These are phyloP conservation scores for Niebla homalea DNA, from an alignment of 495 filamentous ascomycete genomes.

Conservation along the genomic window DNA sequence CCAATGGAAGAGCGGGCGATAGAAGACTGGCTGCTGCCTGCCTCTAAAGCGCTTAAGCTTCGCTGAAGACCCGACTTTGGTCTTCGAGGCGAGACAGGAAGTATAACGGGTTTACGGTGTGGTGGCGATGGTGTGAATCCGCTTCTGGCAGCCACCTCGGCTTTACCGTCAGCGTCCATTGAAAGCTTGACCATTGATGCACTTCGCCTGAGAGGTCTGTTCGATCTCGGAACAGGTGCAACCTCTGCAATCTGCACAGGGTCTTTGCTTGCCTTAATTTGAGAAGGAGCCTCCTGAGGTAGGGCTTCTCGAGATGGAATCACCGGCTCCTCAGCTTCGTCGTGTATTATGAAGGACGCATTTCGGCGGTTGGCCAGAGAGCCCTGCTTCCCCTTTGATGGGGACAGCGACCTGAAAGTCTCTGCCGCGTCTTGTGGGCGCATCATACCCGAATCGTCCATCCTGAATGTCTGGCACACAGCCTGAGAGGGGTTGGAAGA, in stretches of 20 bases:
- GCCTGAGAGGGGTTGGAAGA: not conserved
- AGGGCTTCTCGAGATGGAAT: no score
- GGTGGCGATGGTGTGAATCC: constrained; percentile 61
- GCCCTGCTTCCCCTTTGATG: constrained; percentile 6
- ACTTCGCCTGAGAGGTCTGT: constrained; percentile 21
- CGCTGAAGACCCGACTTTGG: constrained; percentile 43
- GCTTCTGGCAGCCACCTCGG: constrained; percentile 56
- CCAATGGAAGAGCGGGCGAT: constrained; percentile 30
- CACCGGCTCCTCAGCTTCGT: not conserved
- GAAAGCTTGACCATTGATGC: constrained; percentile 50
- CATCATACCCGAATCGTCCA: not conserved
- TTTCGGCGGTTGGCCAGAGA: constrained; percentile 31
- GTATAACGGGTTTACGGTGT: constrained; percentile 20
- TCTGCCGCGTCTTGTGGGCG: constrained; percentile 1
- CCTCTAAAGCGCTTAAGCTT: constrained; percentile 45
- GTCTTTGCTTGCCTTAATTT: not conserved
- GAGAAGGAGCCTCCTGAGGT: not conserved
- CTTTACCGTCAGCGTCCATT: constrained; percentile 69
- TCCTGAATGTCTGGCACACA: not conserved
- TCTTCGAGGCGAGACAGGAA: constrained; percentile 35
- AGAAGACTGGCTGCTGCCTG: constrained; percentile 20
- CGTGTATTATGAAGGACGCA: constrained; percentile 22
- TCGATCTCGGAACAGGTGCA: constrained; percentile 5
- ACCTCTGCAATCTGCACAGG: not conserved
- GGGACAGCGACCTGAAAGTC: constrained; percentile 1